Percentiles rank a stretch among this genome's conserved stretches.
phyloP scores from a whole-genome alignment of 108 stramenopile species.

The Mediolabrus comicus region DNA sequence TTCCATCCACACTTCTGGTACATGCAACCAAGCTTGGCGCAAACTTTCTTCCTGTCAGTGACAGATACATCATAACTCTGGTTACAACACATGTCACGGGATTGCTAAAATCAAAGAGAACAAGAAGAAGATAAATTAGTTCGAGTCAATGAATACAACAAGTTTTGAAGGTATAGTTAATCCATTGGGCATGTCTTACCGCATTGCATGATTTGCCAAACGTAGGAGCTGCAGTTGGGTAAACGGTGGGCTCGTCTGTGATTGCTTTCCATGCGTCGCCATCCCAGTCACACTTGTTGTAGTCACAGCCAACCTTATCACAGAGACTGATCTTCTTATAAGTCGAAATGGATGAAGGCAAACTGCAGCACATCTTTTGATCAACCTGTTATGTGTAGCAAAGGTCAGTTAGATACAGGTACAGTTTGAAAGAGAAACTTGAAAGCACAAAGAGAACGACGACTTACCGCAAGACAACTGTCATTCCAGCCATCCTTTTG shows the following conservation, averaged over 20 bases:
- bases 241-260: background rate
- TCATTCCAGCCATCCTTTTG: background rate
- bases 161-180: too few relatives aligned
- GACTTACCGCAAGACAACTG: background rate
- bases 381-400: background rate
- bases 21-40: background rate
- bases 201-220: too few relatives aligned
- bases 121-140: too few relatives aligned
- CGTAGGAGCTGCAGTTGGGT: too few relatives aligned
- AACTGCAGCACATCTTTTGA: background rate
- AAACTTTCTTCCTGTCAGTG: background rate
- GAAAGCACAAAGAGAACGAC: background rate
- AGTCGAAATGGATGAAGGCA: background rate
- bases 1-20: background rate
- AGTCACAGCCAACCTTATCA: background rate
- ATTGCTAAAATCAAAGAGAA: too few relatives aligned
- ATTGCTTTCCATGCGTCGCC: background rate
- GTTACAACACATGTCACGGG: background rate
- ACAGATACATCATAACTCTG: background rate
- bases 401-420: background rate
- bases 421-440: background rate
- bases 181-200: too few relatives aligned
- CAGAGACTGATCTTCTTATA: background rate
- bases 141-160: too few relatives aligned
- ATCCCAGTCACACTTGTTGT: background rate